A percentile compares a stretch with the other conserved stretches of the same genome.
These are phyloP conservation scores for Xylaria longipes DNA, from an alignment of 495 filamentous ascomycete genomes.

Conservation along the genomic window DNA sequence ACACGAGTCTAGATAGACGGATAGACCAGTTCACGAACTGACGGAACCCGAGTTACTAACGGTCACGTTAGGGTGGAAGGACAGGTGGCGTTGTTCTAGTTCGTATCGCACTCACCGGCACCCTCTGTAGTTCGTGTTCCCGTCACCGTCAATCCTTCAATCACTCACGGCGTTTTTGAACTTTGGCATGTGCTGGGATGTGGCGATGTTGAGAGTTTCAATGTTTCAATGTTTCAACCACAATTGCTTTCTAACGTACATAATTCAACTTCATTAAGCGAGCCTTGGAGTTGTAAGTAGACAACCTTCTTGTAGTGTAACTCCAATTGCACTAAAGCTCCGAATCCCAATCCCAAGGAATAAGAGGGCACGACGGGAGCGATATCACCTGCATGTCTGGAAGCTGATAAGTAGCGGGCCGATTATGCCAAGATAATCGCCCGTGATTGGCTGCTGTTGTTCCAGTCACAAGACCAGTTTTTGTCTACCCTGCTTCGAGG, in stretches of 20 bases:
- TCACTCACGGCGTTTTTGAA: not conserved
- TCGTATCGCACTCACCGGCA: conserved; percentile 9
- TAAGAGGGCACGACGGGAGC: not conserved
- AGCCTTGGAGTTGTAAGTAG: not conserved
- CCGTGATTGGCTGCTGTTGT: conserved; percentile 18
- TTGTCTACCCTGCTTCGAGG: not conserved
- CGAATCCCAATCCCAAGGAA: conserved; percentile 13
- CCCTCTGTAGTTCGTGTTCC: conserved; percentile 12
- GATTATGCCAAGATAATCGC: conserved; percentile 18
- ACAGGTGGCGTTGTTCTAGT: conserved; percentile 12
- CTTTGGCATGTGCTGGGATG: not conserved
- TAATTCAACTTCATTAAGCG: not conserved
- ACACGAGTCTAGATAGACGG: not conserved
- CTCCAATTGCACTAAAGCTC: not conserved
- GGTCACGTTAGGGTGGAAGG: not conserved
- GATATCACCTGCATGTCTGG: conserved; percentile 8
- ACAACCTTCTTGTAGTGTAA: not conserved
- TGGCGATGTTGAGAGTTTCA: not conserved
- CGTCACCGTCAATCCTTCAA: not conserved
- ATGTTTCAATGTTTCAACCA: no score
- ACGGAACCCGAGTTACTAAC: conserved; percentile 1
- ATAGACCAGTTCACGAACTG: not conserved
- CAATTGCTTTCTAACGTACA: not conserved
- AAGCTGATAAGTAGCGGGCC: conserved; percentile 28
- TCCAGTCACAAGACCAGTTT: conserved; percentile 18